Evolutionary conservation across 2,329 filamentous ascomycete genomes (phyloP), one percentile per base, ranked within the genome.

Genomic region (Teratosphaeria pseudoeucalypti): DNA sequence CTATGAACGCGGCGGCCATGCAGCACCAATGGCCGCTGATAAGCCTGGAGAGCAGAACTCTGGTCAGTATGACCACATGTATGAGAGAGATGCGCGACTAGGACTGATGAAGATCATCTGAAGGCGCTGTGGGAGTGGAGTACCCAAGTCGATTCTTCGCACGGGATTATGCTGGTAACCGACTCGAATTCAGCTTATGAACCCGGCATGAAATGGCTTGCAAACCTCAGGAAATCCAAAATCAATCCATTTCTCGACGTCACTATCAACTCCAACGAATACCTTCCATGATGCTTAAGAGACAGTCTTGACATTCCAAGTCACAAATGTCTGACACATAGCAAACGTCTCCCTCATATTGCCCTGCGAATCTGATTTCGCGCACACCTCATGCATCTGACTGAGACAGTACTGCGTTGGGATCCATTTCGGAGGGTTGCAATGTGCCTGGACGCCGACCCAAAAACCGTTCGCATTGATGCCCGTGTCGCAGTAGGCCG

Each of bases 91-190:
- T 77, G 55, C 57, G 70, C 67, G 49, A 34, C 7, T 57, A 23
- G 26, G 56, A 34, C 34, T 55, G 27, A 27, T 27, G 54, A 11
- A n/a, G 11, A 43, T 14, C 29, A n/a, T 34, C 39, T 39, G n/a
- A 29, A 79, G 78, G 82, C 2, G 71, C 75, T 0, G 74, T 82
- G 65, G 82, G 82, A 0, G 78, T 79, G 1, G 84, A 86, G 68
- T 85, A 84, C 65, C 83, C 84, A 0, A 75, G 72, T 39, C 75
- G 84, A 14, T 87, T 87, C 69, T 87, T 87, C 69, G 83, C 82
- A 0, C 77, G 74, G 58, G 74, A 76, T 61, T 76, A 69, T 63
- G 74, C 74, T 27, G 73, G 74, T 1, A 76, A 76, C 34, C 66
- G 74, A 53, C 58, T 76, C 6, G 74, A 76, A 61, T 76, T 76